Conservation (phyloP, 805 yeast species). For the Tanozyma kutaoensis region DNA sequence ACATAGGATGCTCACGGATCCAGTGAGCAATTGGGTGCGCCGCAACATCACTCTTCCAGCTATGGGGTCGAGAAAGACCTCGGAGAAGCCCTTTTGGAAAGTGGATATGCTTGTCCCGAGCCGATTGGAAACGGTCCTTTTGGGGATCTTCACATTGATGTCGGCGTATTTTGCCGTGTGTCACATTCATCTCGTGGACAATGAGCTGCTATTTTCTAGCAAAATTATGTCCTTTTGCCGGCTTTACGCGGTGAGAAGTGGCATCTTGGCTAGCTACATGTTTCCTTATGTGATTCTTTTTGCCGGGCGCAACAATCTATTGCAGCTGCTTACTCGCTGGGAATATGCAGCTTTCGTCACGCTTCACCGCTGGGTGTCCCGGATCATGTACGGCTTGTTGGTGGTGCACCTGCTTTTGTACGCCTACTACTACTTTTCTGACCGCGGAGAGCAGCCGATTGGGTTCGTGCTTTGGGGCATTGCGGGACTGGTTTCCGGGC, state of each 20-base stretch:
- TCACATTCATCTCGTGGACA: too few relatives aligned
- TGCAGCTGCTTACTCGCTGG: constrained; percentile 26
- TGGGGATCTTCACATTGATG: too few relatives aligned
- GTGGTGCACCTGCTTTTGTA: constrained; percentile 23
- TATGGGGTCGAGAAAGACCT: too few relatives aligned
- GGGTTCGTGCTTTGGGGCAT: constrained; percentile 19
- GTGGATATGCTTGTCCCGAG: too few relatives aligned
- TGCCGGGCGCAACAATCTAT: constrained; percentile 9
- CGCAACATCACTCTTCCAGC: too few relatives aligned
- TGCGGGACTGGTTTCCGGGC: constrained; percentile 29
- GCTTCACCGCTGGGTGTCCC: constrained; percentile 45
- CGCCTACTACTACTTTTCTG: constrained; percentile 5
- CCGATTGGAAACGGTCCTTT: too few relatives aligned
- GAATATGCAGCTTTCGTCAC: constrained; percentile 36
- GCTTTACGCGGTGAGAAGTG: constrained; percentile 11
- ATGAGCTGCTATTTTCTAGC: too few relatives aligned
- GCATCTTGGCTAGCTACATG: constrained; percentile 6
- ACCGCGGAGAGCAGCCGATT: neutral
- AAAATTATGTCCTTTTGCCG: too few relatives aligned
- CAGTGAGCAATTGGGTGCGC: too few relatives aligned
- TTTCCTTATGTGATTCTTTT: constrained; percentile 6
- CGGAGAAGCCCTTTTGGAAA: too few relatives aligned
- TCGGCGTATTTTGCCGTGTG: too few relatives aligned
- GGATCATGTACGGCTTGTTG: constrained; percentile 29
- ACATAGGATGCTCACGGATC: too few relatives aligned